Evolutionary conservation across 768 basidiomycete species (phyloP), one percentile per base, ranked within the genome.

Genomic region (Mycena rebaudengoi): DNA sequence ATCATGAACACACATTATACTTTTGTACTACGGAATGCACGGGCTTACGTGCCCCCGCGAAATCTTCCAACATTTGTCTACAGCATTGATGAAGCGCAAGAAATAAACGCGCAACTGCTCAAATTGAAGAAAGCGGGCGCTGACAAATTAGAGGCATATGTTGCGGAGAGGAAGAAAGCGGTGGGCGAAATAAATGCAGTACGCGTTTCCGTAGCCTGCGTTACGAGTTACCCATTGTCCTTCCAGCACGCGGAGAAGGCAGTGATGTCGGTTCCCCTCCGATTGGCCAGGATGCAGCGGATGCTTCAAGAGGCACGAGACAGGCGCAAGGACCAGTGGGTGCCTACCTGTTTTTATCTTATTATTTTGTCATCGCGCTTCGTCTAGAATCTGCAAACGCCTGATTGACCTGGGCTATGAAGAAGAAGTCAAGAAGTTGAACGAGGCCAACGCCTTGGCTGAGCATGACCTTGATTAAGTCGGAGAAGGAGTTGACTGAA

Each of bases 351-450:
- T 20, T 39, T 20, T 14, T 30, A 3, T 13, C 20, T 16, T 53
- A n/a, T 16, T 32, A 41, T 32, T 20, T 29, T n/a, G 21, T 29
- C 16, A 37, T 41, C 32, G 40, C 28, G 50, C 20, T 26, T 4
- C 16, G 40, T 23, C 18, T 35, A 71, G 71, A 46, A 65, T 71
- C 28, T 67, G 67, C 55, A 33, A 39, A 32, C 67, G 68, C 13
- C 60, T 70, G 23, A 25, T 40, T 30, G 68, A 64, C 3, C 29
- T 68, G 18, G 72, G 72, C n/a, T 73, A 66, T 35, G 57, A 45
- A 20, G 68, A 73, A 30, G 69, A 70, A 64, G 58, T 73, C 13
- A 39, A 66, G 26, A 67, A 57, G 28, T 39, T 71, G 43, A 66
- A 68, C 16, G 60, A 58, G 12, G 53, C 43, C 18, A 51, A 46